Percentiles rank a stretch among this genome's conserved stretches.
Evolutionary conservation across 441 rosid genomes (phyloP).

Genomic region (Metrosideros polymorpha): DNA sequence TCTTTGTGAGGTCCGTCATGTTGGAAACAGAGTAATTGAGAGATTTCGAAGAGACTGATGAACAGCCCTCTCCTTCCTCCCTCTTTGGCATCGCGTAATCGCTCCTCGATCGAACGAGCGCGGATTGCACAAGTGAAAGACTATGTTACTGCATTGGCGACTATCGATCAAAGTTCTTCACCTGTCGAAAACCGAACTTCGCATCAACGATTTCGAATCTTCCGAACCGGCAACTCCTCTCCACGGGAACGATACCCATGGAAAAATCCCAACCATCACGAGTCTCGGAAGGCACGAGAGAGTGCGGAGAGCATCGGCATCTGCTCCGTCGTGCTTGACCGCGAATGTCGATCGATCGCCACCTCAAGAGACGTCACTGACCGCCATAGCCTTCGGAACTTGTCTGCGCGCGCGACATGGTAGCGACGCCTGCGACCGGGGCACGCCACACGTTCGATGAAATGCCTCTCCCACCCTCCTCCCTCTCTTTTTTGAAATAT

Average conservation of each 20-base stretch:
- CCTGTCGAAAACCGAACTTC: neutral
- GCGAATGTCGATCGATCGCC: neutral
- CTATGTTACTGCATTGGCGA: neutral
- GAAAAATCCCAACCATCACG: neutral
- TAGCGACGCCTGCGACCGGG: no score
- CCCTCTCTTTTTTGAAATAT: no score
- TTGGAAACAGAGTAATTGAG: neutral
- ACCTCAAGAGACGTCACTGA: neutral
- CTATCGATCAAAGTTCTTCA: neutral
- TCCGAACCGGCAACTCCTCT: neutral
- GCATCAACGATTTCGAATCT: neutral
- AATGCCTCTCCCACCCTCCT: no score
- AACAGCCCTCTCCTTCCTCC: neutral
- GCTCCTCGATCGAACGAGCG: neutral
- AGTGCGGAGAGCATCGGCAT: neutral
- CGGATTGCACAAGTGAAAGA: neutral
- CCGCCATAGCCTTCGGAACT: no score
- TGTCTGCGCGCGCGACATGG: no score
- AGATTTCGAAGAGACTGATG: neutral
- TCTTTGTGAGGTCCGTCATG: neutral
- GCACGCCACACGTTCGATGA: no score
- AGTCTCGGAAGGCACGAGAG: neutral
- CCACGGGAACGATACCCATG: neutral
- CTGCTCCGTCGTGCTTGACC: neutral
- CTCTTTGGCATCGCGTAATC: neutral